A percentile compares a stretch with the other conserved stretches of the same genome.
These are phyloP conservation scores for Ochromonas danica DNA, from an alignment of 108 stramenopile species.

Conservation along the genomic window DNA sequence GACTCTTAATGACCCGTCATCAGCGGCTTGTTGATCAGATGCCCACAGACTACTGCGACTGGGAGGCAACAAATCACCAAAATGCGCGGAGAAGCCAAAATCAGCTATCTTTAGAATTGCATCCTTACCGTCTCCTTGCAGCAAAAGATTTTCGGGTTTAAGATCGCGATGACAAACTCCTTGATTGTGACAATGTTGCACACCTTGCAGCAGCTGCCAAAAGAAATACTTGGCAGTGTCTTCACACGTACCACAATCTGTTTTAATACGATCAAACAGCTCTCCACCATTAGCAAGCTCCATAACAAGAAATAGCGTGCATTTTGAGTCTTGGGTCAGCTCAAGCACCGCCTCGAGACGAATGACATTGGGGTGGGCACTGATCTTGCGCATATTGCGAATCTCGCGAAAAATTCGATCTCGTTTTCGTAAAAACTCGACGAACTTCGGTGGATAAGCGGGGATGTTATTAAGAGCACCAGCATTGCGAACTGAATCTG, in stretches of 20 bases:
- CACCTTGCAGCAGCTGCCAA: conserved; percentile 78
- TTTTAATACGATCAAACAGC: conserved; percentile 89
- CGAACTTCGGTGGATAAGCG: conserved; percentile 83
- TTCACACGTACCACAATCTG: conserved; percentile 60
- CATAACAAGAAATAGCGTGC: conserved; percentile 88
- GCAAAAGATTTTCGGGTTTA: neutral
- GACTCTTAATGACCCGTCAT: conserved; percentile 47
- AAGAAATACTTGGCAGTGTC: conserved; percentile 77
- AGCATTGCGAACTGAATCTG: conserved; percentile 65
- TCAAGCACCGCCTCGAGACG: conserved; percentile 83
- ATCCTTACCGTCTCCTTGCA: neutral
- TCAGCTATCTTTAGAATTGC: conserved; percentile 68
- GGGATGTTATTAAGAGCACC: conserved; percentile 65
- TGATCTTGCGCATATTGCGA: neutral
- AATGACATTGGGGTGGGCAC: conserved; percentile 64
- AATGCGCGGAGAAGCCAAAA: conserved; percentile 80
- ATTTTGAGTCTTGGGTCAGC: conserved; percentile 84
- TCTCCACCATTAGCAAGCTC: conserved; percentile 91
- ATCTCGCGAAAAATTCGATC: neutral
- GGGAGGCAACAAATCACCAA: no score
- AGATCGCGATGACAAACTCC: conserved; percentile 40
- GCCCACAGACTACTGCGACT: no score
- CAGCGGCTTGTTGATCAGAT: no score
- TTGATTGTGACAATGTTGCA: conserved; percentile 54
- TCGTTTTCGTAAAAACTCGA: conserved; percentile 58